Percentiles rank a stretch among this genome's conserved stretches.
Conservation (phyloP, 768 basidiomycete species). For the Gloeopeniophorella convolvens region DNA sequence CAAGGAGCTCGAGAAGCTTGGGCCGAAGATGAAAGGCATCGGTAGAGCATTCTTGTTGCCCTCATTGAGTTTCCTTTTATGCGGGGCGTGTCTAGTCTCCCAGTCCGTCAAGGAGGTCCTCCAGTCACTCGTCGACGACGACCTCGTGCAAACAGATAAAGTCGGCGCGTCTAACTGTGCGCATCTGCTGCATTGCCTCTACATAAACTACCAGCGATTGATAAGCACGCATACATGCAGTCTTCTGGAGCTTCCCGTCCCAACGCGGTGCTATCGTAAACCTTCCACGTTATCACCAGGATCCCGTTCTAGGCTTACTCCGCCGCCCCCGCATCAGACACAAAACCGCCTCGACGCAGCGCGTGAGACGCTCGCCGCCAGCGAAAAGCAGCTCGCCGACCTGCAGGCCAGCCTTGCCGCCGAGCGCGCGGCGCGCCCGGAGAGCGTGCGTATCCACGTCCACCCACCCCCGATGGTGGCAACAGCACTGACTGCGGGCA, state of each 20-base stretch:
- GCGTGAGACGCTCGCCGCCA: conserved; percentile 38
- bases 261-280: conserved; percentile 72
- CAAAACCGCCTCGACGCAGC: conserved; percentile 47
- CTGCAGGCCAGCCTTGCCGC: conserved; percentile 39
- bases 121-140: conserved; percentile 81
- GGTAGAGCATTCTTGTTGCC: conserved; percentile 54
- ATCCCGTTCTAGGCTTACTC: too few species aligned
- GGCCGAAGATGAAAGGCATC: conserved; percentile 85
- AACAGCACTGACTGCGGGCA: not conserved
- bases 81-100: conserved; percentile 45
- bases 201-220: conserved; percentile 20
- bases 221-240: conserved; percentile 36
- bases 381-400: conserved; percentile 45
- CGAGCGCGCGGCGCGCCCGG: conserved; percentile 49
- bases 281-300: not conserved
- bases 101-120: conserved; percentile 91
- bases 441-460: conserved; percentile 40
- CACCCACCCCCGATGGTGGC: not conserved
- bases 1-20: conserved; percentile 89
- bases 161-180: conserved; percentile 92
- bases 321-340: conserved; percentile 35
- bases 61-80: not conserved
- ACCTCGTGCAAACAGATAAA: conserved; percentile 82
- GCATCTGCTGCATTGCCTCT: conserved; percentile 25
- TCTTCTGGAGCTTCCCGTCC: conserved; percentile 95